Conservation (phyloP, 2,329 filamentous ascomycete genomes). For the Pseudodiploospora longispora region DNA sequence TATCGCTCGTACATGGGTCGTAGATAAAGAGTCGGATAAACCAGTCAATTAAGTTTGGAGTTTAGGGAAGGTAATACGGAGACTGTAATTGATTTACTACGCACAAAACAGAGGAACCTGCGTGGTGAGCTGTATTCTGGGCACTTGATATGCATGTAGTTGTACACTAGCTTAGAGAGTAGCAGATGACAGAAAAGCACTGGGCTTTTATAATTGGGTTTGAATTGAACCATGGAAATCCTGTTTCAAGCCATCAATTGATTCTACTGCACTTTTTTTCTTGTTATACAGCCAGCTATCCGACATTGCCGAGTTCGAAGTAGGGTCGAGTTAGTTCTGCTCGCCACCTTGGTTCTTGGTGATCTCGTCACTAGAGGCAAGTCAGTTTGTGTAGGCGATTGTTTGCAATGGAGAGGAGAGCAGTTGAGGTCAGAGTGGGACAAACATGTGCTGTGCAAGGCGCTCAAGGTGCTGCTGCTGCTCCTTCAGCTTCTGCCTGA, state of each 20-base stretch:
- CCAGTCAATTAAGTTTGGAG: slow-evolving; percentile 11
- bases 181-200: slow-evolving; percentile 14
- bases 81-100: slow-evolving; percentile 10
- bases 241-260: background rate
- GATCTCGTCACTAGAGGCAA: slow-evolving; percentile 59
- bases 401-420: background rate
- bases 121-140: slow-evolving; percentile 7
- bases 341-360: slow-evolving; percentile 66
- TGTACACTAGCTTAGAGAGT: slow-evolving; percentile 32
- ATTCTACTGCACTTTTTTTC: too few relatives aligned
- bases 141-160: slow-evolving; percentile 18
- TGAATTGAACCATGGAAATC: background rate
- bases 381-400: slow-evolving; percentile 4
- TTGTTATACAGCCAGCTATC: too few relatives aligned
- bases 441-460: slow-evolving; percentile 80
- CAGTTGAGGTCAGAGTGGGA: slow-evolving; percentile 1
- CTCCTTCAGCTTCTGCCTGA: slow-evolving; percentile 65
- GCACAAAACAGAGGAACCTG: slow-evolving; percentile 3
- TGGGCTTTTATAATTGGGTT: slow-evolving; percentile 8
- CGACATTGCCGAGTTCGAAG: too few relatives aligned
- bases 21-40: slow-evolving; percentile 35
- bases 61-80: slow-evolving; percentile 9
- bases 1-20: slow-evolving; percentile 80
- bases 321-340: slow-evolving; percentile 39
- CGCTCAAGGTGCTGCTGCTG: slow-evolving; percentile 79